Evolutionary conservation across 257 asterid genomes (phyloP).

Genomic region (Vinca minor): DNA sequence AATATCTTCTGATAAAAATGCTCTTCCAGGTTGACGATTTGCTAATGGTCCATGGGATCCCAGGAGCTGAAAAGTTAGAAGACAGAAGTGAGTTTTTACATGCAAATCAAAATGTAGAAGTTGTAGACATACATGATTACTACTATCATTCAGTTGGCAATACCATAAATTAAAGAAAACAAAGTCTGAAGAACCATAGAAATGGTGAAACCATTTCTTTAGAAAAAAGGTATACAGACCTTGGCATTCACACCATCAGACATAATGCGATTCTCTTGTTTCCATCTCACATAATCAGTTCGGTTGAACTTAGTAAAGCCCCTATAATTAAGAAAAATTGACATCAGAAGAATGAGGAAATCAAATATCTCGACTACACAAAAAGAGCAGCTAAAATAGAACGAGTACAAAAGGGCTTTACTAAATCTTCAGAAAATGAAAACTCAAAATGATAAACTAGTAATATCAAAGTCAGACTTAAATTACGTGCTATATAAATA

Average conservation of each 20-base stretch:
- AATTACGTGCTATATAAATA: too few relatives aligned
- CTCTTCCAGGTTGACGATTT: constrained; percentile 36
- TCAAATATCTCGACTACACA: not conserved
- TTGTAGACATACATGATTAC: too few relatives aligned
- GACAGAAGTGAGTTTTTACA: not conserved
- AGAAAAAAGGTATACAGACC: constrained; percentile 27
- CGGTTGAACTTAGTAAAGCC: constrained; percentile 67
- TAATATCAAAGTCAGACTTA: too few relatives aligned
- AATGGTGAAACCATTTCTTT: too few relatives aligned
- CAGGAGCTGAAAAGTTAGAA: constrained; percentile 25
- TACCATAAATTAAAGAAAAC: not conserved
- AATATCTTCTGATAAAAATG: constrained; percentile 20
- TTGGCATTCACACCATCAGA: constrained; percentile 82
- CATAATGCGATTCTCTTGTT: constrained; percentile 52
- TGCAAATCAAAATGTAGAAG: not conserved
- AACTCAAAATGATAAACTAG: not conserved
- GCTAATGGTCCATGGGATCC: constrained; percentile 43
- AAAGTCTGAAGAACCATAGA: not conserved
- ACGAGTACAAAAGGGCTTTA: not conserved
- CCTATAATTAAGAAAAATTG: constrained; percentile 21
- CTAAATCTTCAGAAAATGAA: not conserved
- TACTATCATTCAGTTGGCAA: not conserved
- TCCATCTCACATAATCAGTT: constrained; percentile 55
- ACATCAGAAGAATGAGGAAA: not conserved
- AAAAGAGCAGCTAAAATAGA: not conserved